phyloP scores from a whole-genome alignment of 345 rosid genomes.

The Anacardium occidentale region DNA sequence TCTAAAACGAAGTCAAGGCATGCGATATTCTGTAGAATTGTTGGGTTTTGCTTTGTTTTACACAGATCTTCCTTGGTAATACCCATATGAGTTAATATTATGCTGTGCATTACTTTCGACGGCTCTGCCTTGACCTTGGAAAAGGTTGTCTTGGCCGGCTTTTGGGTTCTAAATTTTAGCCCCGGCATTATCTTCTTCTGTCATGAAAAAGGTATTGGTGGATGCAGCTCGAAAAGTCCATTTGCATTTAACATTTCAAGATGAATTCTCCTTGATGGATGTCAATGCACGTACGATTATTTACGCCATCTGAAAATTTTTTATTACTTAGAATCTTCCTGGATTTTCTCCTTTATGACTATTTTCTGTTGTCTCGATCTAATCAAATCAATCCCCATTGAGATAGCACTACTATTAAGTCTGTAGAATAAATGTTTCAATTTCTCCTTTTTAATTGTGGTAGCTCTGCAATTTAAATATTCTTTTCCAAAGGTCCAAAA shows the following conservation, averaged over 20 bases:
- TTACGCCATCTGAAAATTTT: not conserved
- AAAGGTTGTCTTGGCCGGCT: constrained; percentile 21
- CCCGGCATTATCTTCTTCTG: not conserved
- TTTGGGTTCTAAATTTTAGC: not conserved
- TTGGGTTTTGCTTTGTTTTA: not conserved
- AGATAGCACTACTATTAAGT: too few species aligned
- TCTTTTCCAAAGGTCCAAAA: too few species aligned
- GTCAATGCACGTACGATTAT: not conserved
- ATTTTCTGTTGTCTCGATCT: too few species aligned
- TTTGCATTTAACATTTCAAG: not conserved
- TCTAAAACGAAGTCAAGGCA: not conserved
- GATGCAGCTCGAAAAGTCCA: not conserved
- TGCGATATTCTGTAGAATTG: not conserved
- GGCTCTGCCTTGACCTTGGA: constrained; percentile 26
- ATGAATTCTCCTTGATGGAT: not conserved
- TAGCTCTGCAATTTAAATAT: too few species aligned
- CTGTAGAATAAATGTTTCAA: too few species aligned
- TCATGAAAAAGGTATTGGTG: constrained; percentile 12
- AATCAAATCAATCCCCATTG: too few species aligned
- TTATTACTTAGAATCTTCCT: not conserved
- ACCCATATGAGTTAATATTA: not conserved
- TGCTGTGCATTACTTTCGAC: not conserved
- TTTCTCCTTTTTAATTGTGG: too few species aligned
- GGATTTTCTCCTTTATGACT: not conserved
- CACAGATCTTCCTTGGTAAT: not conserved